Evolutionary conservation across 768 basidiomycete species (phyloP).

Genomic region (Hydnum rufescens): DNA sequence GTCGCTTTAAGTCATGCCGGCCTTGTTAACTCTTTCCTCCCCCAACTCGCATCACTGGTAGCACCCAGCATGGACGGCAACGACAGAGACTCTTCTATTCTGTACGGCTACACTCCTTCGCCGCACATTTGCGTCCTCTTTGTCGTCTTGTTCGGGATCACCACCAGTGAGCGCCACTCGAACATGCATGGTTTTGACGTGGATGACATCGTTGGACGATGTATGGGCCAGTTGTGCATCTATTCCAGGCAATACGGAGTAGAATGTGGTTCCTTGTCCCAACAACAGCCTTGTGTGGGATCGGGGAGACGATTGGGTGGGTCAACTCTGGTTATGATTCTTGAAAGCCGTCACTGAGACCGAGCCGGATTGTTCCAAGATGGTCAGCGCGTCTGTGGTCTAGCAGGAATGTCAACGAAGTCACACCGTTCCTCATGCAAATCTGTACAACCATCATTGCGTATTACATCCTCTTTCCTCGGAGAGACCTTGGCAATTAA

Average conservation of each 20-base stretch:
- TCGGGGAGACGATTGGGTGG: slow-evolving; percentile 37
- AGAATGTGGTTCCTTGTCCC: slow-evolving; percentile 29
- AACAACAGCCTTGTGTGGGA: slow-evolving; percentile 27
- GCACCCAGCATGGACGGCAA: no score
- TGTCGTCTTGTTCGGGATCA: slow-evolving; percentile 23
- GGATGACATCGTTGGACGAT: neutral
- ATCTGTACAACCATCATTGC: slow-evolving; percentile 34
- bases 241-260: neutral
- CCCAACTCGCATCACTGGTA: no score
- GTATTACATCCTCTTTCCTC: slow-evolving; percentile 22
- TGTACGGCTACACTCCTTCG: no score
- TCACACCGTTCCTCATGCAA: slow-evolving; percentile 26
- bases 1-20: no score
- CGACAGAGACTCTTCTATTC: no score
- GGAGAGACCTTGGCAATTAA: neutral
- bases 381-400: slow-evolving; percentile 26
- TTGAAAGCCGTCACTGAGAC: no score
- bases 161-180: slow-evolving; percentile 8
- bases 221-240: neutral
- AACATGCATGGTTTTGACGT: neutral
- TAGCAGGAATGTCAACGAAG: neutral
- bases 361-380: no score
- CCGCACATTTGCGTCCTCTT: slow-evolving; percentile 23
- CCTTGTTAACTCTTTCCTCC: no score
- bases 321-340: no score